Base-by-base conservation (phyloP, 2,329 filamentous ascomycete species). In the Dactylellina parvicollis region DNA sequence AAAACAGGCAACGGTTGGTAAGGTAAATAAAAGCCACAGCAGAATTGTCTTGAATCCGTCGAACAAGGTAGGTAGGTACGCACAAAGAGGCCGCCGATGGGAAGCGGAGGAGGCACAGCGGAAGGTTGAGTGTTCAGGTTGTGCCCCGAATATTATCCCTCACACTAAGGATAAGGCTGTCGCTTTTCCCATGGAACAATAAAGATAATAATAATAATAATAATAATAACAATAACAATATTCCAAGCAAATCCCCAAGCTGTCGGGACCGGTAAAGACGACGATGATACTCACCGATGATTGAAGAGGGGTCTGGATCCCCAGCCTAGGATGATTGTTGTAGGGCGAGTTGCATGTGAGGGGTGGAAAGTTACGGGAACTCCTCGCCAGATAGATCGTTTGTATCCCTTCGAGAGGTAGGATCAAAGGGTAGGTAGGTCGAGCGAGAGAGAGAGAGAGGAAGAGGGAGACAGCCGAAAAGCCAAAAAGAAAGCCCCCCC, bases 171-270 rank as follows among this genome's bases (percentile, higher is more conserved):
- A 66, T 61, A 73, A 73, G 69, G 69, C 69, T 73, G 69, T 73
- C 66, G 60, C 60, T 73, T 73, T 73, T 56, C 69, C 69, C 69
- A 73, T 73, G 69, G 69, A 66, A 65, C 52, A n/a, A n/a, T n/a
- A n/a, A n/a, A n/a, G n/a, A n/a, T n/a, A n/a, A n/a, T n/a, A n/a
- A n/a, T 59, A 52, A 65, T 54, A 65, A 71, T 59, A 55, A 73
- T 66, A 73, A 66, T 73, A 66, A 46, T 38, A 66, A 66, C 60
- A 60, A 60, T 60, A 66, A 24, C 28, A 16, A 40, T 38, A 73
- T 73, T 60, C n/a, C 69, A 73, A 56, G 67, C 54, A 61, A 66
- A 66, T 65, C 60, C 60, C 60, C 60, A 73, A 49, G 52, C 47
- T 56, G 46, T 73, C 54, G 69, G 59, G 59, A 65, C 47, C 22